Percentiles rank a stretch among this genome's conserved stretches.
Conservation (phyloP, 129 eudicot species). For the Tanacetum coccineum region DNA sequence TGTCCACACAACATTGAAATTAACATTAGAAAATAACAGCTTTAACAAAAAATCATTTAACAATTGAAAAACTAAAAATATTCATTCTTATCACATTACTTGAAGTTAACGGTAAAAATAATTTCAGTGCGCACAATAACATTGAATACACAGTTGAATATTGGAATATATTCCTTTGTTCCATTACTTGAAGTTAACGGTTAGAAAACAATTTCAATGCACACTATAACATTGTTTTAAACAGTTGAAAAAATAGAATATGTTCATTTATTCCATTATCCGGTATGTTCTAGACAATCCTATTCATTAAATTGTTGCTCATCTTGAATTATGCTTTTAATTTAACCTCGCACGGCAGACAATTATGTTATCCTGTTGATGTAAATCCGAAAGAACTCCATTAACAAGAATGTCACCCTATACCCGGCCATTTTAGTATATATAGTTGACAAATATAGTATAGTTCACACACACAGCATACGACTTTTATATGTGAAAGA, state of each 20-base stretch:
- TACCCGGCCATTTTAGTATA: background rate
- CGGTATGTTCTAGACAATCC: conserved; percentile 13
- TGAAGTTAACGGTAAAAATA: background rate
- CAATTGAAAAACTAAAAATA: background rate
- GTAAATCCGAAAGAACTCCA: background rate
- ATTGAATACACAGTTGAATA: conserved; percentile 7
- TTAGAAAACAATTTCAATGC: too few species aligned
- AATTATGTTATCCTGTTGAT: background rate
- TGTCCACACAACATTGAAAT: conserved; percentile 21
- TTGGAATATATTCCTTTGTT: too few species aligned
- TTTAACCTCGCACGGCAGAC: background rate
- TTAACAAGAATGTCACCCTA: conserved; percentile 6
- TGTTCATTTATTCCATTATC: conserved; percentile 11
- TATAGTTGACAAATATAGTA: too few species aligned
- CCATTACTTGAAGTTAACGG: too few species aligned
- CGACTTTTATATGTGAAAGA: too few species aligned
- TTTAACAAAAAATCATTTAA: background rate
- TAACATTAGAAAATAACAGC: background rate
- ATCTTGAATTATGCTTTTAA: background rate
- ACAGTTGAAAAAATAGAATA: too few species aligned
- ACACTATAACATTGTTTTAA: too few species aligned
- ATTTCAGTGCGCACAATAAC: background rate
- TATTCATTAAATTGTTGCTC: background rate
- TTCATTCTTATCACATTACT: conserved; percentile 18
- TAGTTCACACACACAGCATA: too few species aligned